These are phyloP conservation scores for Serendipita sp. DNA, from an alignment of 768 basidiomycete species.

Conservation along the genomic window DNA sequence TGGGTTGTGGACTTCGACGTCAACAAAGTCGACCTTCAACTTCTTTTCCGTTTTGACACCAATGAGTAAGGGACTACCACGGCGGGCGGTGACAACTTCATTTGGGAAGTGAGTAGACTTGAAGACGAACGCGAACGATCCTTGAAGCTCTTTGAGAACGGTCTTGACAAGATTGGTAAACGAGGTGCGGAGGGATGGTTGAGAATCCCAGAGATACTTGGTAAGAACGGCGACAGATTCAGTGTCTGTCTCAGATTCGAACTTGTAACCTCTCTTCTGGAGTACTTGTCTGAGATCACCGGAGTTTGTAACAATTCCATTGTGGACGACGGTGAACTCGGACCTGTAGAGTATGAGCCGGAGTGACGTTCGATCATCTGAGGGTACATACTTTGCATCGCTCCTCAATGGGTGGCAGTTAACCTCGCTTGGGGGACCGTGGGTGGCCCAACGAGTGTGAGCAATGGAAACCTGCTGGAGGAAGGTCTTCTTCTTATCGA, in stretches of 20 bases:
- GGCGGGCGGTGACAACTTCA: conserved; percentile 87
- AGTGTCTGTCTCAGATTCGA: conserved; percentile 92
- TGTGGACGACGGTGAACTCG: conserved; percentile 92
- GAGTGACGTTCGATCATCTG: neutral
- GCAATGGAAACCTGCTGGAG: conserved; percentile 89
- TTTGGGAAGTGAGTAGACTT: conserved; percentile 92
- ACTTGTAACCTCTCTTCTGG: conserved; percentile 88
- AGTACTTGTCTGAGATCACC: conserved; percentile 78
- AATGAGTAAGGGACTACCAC: conserved; percentile 89
- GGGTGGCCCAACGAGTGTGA: conserved; percentile 98
- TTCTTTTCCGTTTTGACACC: conserved; percentile 99
- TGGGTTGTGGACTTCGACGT: conserved; percentile 82
- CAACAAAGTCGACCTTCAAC: conserved; percentile 98
- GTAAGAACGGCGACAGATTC: conserved; percentile 91
- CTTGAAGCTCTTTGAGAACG: conserved; percentile 93
- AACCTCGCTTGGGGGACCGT: conserved; percentile 68
- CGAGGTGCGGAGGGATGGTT: conserved; percentile 63
- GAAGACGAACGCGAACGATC: conserved; percentile 98
- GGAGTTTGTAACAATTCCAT: conserved; percentile 95
- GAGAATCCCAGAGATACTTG: conserved; percentile 93
- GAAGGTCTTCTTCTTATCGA: conserved; percentile 63
- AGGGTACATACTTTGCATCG: conserved; percentile 33
- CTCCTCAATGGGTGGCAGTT: conserved; percentile 95
- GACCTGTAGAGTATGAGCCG: conserved; percentile 8
- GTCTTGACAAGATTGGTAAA: conserved; percentile 91